Evolutionary conservation across 2,329 filamentous ascomycete species (phyloP).

Genomic region (Aspergillus fumigatus): DNA sequence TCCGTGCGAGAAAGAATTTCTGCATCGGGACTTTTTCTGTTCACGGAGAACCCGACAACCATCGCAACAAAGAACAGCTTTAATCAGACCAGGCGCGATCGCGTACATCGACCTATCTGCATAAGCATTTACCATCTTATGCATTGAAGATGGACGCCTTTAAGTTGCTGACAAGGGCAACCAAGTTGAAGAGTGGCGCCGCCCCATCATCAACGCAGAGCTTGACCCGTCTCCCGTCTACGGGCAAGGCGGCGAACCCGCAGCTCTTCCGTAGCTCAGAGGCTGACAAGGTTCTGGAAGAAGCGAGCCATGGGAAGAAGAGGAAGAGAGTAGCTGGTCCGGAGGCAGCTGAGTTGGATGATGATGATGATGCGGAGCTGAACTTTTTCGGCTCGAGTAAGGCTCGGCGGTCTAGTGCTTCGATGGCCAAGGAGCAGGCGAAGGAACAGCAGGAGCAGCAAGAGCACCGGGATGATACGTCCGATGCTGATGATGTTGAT

Average conservation of each 20-base stretch:
- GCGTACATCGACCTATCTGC: neutral
- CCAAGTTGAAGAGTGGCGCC: slow-evolving; percentile 36
- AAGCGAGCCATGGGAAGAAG: slow-evolving; percentile 27
- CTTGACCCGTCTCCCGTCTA: slow-evolving; percentile 34
- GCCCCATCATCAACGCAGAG: slow-evolving; percentile 21
- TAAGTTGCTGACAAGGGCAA: slow-evolving; percentile 42
- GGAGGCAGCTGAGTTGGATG: slow-evolving; percentile 15
- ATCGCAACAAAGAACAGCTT: slow-evolving; percentile 1
- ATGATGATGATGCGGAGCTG: slow-evolving; percentile 25
- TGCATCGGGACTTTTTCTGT: slow-evolving; percentile 24
- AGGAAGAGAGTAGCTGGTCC: slow-evolving; percentile 31
- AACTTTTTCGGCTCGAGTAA: slow-evolving; percentile 36
- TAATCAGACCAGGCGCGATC: neutral
- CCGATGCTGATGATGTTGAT: slow-evolving; percentile 21
- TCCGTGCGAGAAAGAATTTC: slow-evolving; percentile 23
- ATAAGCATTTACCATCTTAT: slow-evolving; percentile 5
- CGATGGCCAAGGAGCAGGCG: slow-evolving; percentile 12
- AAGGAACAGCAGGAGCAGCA: slow-evolving; percentile 9
- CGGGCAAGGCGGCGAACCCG: slow-evolving; percentile 36
- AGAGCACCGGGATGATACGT: slow-evolving; percentile 18
- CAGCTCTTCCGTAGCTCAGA: slow-evolving; percentile 33
- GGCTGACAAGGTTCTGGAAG: slow-evolving; percentile 24
- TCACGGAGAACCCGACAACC: slow-evolving; percentile 11
- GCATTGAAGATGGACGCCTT: slow-evolving; percentile 41
- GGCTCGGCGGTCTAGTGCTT: slow-evolving; percentile 17